These are phyloP conservation scores for Laguncularia racemosa DNA, from an alignment of 345 rosid species.

Conservation along the genomic window DNA sequence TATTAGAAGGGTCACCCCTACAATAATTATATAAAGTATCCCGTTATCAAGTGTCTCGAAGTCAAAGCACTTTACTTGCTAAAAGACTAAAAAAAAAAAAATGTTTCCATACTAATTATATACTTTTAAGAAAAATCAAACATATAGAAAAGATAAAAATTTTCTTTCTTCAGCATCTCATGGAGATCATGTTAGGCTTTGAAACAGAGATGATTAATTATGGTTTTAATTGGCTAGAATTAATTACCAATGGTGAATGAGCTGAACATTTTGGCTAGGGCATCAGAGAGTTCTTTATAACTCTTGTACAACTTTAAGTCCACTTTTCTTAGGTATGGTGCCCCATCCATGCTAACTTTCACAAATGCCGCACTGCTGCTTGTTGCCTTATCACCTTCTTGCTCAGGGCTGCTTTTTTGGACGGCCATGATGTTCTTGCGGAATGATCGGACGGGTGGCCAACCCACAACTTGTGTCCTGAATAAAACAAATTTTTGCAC, in stretches of 20 bases:
- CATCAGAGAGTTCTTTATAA: slow-evolving; percentile 63
- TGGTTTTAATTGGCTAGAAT: neutral
- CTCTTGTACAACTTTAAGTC: slow-evolving; percentile 70
- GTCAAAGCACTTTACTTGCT: no score
- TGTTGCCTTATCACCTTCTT: slow-evolving; percentile 21
- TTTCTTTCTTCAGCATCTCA: no score
- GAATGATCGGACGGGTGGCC: slow-evolving; percentile 82
- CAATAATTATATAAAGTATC: no score
- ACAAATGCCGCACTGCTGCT: slow-evolving; percentile 44
- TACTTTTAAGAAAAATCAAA: no score
- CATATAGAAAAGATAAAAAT: no score
- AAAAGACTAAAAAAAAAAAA: no score
- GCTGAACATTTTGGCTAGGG: slow-evolving; percentile 75
- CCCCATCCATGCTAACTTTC: slow-evolving; percentile 88
- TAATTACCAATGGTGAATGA: slow-evolving; percentile 64
- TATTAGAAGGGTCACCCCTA: no score
- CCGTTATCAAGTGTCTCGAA: no score
- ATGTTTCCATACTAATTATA: no score
- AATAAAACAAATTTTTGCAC: neutral
- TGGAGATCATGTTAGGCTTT: no score
- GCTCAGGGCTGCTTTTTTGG: slow-evolving; percentile 27
- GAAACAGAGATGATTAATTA: neutral
- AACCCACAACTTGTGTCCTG: slow-evolving; percentile 85
- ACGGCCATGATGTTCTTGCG: slow-evolving; percentile 67
- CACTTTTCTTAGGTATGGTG: slow-evolving; percentile 79